A percentile compares a stretch with the other conserved stretches of the same genome.
Conservation (phyloP, 1,284 basidiomycete genomes). For the Cutaneotrichosporon sp. region DNA sequence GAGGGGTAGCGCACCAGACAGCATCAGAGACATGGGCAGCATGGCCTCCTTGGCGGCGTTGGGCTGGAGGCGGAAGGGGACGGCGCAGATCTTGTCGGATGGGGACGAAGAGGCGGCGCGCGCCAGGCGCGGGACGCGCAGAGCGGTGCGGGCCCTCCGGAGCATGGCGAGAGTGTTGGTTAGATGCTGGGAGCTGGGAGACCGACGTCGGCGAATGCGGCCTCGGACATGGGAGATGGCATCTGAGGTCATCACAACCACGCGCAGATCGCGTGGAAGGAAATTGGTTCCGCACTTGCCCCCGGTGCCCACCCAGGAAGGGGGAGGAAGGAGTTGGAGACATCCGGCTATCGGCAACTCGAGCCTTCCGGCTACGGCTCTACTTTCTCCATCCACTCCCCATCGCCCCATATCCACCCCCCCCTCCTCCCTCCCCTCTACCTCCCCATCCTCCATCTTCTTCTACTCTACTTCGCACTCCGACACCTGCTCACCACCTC, state of each 20-base stretch:
- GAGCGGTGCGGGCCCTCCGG: neutral
- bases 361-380: neutral
- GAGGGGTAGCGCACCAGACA: neutral
- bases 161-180: constrained; percentile 7
- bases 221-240: neutral
- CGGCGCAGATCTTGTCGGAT: constrained; percentile 35
- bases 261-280: neutral
- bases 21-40: constrained; percentile 8
- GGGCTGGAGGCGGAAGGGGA: constrained; percentile 32
- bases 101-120: neutral
- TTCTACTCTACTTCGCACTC: neutral
- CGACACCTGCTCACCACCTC: no score
- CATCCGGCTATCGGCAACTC: constrained; percentile 6
- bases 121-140: constrained; percentile 6
- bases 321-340: no score
- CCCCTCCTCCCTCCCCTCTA: neutral
- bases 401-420: no score
- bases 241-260: neutral
- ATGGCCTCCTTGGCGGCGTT: constrained; percentile 30
- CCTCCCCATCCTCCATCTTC: neutral
- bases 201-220: neutral
- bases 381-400: neutral
- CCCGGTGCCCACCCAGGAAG: neutral
- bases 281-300: neutral
- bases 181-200: neutral